These are phyloP conservation scores for Mucor racemosus DNA, from an alignment of 371 early-diverging fungal genomes.

Conservation along the genomic window DNA sequence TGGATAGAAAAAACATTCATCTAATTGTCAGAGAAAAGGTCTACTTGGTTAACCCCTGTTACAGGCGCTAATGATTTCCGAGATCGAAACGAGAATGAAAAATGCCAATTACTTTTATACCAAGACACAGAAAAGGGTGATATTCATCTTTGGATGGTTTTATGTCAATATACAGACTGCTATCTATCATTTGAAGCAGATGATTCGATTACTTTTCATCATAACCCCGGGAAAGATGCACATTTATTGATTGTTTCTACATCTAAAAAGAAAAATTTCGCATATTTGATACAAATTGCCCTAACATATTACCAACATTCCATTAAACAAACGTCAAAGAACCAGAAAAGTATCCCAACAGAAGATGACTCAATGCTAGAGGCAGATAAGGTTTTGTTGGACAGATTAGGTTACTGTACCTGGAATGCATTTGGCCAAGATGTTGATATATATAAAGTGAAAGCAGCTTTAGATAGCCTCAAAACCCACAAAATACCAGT, in stretches of 20 bases:
- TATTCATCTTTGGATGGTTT: constrained; percentile 25
- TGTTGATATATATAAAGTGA: constrained; percentile 21
- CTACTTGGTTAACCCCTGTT: constrained; percentile 31
- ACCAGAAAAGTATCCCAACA: neutral
- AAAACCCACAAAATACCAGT: constrained; percentile 29
- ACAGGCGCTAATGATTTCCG: constrained; percentile 5
- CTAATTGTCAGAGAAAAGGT: neutral
- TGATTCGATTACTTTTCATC: neutral
- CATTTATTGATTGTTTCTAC: constrained; percentile 17
- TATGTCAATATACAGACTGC: constrained; percentile 7
- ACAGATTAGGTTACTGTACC: constrained; percentile 47
- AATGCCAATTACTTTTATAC: constrained; percentile 27
- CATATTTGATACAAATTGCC: constrained; percentile 1
- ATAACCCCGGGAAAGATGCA: neutral
- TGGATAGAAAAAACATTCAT: neutral
- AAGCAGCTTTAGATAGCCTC: constrained; percentile 25
- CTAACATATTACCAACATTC: constrained; percentile 5
- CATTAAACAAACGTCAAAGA: neutral
- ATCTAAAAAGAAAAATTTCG: neutral
- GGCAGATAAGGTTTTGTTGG: neutral
- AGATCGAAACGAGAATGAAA: neutral
- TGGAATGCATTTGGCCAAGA: constrained; percentile 50
- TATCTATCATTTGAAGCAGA: constrained; percentile 16
- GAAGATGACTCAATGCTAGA: neutral
- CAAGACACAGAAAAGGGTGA: constrained; percentile 13